These are phyloP conservation scores for Saraca asoca DNA, from an alignment of 331 rosid genomes.

Conservation along the genomic window DNA sequence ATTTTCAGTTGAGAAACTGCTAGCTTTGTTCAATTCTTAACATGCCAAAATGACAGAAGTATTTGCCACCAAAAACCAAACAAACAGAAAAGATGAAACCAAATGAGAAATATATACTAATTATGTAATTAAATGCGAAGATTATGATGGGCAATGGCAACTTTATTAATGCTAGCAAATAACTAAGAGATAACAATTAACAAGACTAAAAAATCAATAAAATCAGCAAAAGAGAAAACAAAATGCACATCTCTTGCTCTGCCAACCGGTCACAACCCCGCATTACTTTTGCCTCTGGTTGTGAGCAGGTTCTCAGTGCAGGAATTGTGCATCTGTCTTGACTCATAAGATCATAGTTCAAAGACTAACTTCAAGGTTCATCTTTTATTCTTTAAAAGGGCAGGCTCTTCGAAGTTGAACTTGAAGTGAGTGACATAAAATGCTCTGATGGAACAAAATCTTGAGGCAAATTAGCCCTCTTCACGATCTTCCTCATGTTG, in stretches of 20 bases:
- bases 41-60: conserved; percentile 15
- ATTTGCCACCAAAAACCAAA: conserved; percentile 20
- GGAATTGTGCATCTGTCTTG: no score
- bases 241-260: no score
- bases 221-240: no score
- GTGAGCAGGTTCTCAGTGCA: no score
- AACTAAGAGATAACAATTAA: conserved; percentile 20
- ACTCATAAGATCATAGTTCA: conserved; percentile 34
- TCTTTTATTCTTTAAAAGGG: conserved; percentile 64
- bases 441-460: conserved; percentile 75
- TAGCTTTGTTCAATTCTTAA: conserved; percentile 2
- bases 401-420: conserved; percentile 90
- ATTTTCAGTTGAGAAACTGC: conserved; percentile 18
- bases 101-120: conserved; percentile 26
- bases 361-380: conserved; percentile 49
- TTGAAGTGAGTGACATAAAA: conserved; percentile 71
- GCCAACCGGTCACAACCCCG: no score
- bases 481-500: conserved; percentile 91
- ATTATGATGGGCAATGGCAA: conserved; percentile 31
- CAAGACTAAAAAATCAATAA: no score
- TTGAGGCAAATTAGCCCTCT: conserved; percentile 88
- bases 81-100: conserved; percentile 27
- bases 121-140: conserved; percentile 32
- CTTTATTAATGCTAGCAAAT: conserved; percentile 25
- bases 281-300: no score